Conservation (phyloP, 805 yeast species). For the Metschnikowia peoriensis region DNA sequence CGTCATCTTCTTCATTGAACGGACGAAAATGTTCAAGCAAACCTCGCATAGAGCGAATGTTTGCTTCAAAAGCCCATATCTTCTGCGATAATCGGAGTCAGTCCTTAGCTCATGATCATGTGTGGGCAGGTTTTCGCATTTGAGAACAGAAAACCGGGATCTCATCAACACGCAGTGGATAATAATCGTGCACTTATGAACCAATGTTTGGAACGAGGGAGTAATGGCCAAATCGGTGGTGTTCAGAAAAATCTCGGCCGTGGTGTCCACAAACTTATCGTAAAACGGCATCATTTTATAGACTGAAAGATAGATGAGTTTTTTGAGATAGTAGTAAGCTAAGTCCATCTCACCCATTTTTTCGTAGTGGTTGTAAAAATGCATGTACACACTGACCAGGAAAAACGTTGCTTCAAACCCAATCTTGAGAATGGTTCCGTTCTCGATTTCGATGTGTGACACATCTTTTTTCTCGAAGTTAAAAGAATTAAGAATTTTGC, state of each 20-base stretch:
- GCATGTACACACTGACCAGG: slow-evolving; percentile 13
- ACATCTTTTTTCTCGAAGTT: background rate
- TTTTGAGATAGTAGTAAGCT: slow-evolving; percentile 38
- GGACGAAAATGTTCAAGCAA: slow-evolving; percentile 12
- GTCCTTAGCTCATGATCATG: slow-evolving; percentile 7
- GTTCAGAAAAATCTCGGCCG: slow-evolving; percentile 5
- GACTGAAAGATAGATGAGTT: slow-evolving; percentile 26
- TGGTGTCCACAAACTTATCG: slow-evolving; percentile 12
- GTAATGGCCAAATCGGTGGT: slow-evolving; percentile 18
- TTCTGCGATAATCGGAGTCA: slow-evolving; percentile 7
- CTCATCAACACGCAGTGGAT: slow-evolving; percentile 14
- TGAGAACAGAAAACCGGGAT: slow-evolving; percentile 14
- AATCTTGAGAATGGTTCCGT: slow-evolving; percentile 7
- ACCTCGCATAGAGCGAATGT: slow-evolving; percentile 13
- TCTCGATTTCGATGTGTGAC: background rate
- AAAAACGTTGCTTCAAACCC: slow-evolving; percentile 16
- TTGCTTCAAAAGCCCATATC: slow-evolving; percentile 15
- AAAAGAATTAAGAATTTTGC: background rate
- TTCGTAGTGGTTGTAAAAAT: slow-evolving; percentile 30
- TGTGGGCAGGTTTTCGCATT: slow-evolving; percentile 10
- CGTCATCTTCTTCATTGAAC: slow-evolving; percentile 12
- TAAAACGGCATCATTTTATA: slow-evolving; percentile 23
- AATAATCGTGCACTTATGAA: slow-evolving; percentile 18
- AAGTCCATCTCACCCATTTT: slow-evolving; percentile 31
- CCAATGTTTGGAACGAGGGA: slow-evolving; percentile 16